These are phyloP conservation scores for Diaporthe nobilis DNA, from an alignment of 2,329 filamentous ascomycete species.

Conservation along the genomic window DNA sequence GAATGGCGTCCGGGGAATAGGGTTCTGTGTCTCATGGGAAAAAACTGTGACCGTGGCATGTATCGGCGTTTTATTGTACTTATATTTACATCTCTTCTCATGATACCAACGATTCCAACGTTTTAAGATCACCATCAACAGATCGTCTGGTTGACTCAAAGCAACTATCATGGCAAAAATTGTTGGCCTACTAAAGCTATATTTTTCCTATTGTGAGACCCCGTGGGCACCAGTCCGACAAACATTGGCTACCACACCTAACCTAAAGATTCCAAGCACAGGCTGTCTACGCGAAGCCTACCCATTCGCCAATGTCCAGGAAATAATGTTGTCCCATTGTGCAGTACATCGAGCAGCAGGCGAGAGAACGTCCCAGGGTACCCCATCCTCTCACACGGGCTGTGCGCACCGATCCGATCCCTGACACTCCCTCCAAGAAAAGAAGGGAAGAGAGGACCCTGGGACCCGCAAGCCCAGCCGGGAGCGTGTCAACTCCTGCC, in stretches of 20 bases:
- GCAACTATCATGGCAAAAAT: too few species aligned
- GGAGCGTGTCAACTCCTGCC: not conserved
- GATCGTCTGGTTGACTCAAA: not conserved
- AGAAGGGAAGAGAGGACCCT: not conserved
- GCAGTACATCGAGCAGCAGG: not conserved
- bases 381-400: conserved; percentile 4
- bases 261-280: not conserved
- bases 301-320: not conserved
- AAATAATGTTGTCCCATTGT: too few species aligned
- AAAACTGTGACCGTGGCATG: not conserved
- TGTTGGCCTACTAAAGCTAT: too few species aligned
- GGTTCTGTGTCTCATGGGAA: not conserved
- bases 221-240: not conserved
- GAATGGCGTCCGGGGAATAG: conserved; percentile 12
- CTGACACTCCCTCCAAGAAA: not conserved
- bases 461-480: not conserved
- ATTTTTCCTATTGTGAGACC: too few species aligned
- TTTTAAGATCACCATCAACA: not conserved
- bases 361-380: not conserved
- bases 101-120: conserved; percentile 30
- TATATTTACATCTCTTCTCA: conserved; percentile 35
- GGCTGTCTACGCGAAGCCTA: not conserved
- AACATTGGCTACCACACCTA: not conserved
- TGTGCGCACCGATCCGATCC: conserved; percentile 7
- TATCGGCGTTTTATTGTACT: conserved; percentile 10